Conservation (phyloP, 2,329 filamentous ascomycete species). For the Colletotrichum musicola region DNA sequence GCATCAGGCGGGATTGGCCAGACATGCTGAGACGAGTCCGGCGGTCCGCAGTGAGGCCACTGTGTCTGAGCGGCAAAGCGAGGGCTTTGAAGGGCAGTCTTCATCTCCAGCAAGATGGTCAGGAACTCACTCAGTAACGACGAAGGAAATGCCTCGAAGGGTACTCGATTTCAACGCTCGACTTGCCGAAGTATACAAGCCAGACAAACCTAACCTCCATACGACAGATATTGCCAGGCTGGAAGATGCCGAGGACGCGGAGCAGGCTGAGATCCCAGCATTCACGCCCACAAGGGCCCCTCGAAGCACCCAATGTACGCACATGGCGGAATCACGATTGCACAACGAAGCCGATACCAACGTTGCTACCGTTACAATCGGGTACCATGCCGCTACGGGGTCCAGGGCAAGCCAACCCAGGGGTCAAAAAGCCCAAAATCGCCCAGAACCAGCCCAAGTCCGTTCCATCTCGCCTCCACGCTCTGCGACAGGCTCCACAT, state of each 20-base stretch:
- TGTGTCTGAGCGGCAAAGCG: background rate
- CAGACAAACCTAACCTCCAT: slow-evolving; percentile 36
- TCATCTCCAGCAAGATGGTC: background rate
- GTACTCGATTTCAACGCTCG: slow-evolving; percentile 53
- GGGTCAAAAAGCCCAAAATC: slow-evolving; percentile 2
- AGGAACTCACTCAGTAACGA: background rate
- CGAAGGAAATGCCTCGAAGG: slow-evolving; percentile 39
- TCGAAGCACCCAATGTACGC: too few species aligned
- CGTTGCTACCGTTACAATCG: too few species aligned
- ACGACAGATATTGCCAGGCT: background rate
- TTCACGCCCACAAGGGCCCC: too few species aligned
- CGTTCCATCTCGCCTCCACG: background rate
- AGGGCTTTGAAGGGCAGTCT: background rate
- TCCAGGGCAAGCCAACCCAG: slow-evolving; percentile 71
- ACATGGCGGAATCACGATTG: too few species aligned
- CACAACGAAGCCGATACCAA: too few species aligned
- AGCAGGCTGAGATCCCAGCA: too few species aligned
- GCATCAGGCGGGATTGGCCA: background rate
- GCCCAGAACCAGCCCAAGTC: background rate
- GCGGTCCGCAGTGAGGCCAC: background rate
- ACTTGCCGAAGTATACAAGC: slow-evolving; percentile 47
- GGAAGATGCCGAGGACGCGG: too few species aligned
- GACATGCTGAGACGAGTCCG: background rate
- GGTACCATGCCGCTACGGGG: slow-evolving; percentile 48
- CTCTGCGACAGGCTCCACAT: slow-evolving; percentile 44